Evolutionary conservation across 1,284 basidiomycete species (phyloP).

Genomic region (Wolfiporia cocos): DNA sequence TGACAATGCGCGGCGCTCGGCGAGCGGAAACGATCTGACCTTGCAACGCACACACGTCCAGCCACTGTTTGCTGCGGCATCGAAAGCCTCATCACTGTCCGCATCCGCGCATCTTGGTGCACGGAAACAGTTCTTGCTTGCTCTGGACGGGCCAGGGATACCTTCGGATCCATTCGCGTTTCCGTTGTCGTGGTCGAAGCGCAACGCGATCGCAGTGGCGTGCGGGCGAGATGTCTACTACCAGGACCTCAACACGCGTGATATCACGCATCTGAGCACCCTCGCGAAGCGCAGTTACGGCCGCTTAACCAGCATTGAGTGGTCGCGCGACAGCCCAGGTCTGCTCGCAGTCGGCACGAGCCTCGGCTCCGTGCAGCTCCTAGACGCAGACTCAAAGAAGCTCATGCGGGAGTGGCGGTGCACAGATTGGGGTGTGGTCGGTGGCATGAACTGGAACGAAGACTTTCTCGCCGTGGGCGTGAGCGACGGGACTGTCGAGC

Average conservation of each 20-base stretch:
- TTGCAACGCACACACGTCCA: constrained; percentile 32
- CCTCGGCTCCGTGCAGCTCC: constrained; percentile 32
- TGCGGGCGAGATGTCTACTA: constrained; percentile 42
- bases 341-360: constrained; percentile 34
- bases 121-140: constrained; percentile 40
- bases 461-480: constrained; percentile 35
- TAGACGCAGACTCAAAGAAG: constrained; percentile 30
- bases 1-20: constrained; percentile 21
- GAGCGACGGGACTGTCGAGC: constrained; percentile 30
- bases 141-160: constrained; percentile 44
- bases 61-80: constrained; percentile 31
- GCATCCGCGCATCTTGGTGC: constrained; percentile 36
- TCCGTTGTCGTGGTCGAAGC: constrained; percentile 39
- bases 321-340: constrained; percentile 28
- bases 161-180: constrained; percentile 39
- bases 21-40: constrained; percentile 26
- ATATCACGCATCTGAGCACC: constrained; percentile 36
- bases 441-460: constrained; percentile 37
- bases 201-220: constrained; percentile 41
- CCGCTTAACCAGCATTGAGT: constrained; percentile 29
- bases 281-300: constrained; percentile 18
- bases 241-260: constrained; percentile 40
- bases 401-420: constrained; percentile 31
- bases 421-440: constrained; percentile 27
- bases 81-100: constrained; percentile 30